phyloP scores from a whole-genome alignment of 768 basidiomycete species.

The Termitomyces sp. region DNA sequence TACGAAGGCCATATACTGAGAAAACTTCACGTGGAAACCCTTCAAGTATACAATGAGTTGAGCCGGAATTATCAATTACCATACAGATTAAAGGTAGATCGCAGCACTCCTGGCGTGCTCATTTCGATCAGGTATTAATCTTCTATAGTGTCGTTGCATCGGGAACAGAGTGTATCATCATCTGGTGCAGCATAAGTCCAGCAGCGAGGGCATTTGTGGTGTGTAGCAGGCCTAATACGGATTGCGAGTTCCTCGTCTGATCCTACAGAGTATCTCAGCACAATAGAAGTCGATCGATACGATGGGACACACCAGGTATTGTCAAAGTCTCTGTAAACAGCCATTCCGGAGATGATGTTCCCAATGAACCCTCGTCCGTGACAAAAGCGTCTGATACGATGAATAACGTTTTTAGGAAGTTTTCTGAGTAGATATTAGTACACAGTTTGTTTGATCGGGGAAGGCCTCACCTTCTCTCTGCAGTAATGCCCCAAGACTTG shows the following conservation, averaged over 20 bases:
- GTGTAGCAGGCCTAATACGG: constrained; percentile 56
- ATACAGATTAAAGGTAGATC: background rate
- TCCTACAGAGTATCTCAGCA: constrained; percentile 11
- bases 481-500: constrained; percentile 28
- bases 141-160: constrained; percentile 47
- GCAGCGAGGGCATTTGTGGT: constrained; percentile 84
- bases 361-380: constrained; percentile 39
- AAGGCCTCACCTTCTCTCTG: constrained; percentile 41
- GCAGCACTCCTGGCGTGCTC: background rate
- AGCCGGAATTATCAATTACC: constrained; percentile 3
- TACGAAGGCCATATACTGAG: background rate
- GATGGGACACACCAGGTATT: constrained; percentile 38
- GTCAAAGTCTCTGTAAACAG: constrained; percentile 38
- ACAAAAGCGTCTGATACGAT: constrained; percentile 73
- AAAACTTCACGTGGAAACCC: background rate
- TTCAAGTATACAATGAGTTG: background rate
- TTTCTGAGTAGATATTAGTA: constrained; percentile 35
- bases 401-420: constrained; percentile 68
- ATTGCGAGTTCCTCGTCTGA: constrained; percentile 38
- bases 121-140: background rate
- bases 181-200: constrained; percentile 70
- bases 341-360: constrained; percentile 44
- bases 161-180: constrained; percentile 54
- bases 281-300: background rate
- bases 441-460: background rate